Evolutionary conservation across 441 rosid genomes (phyloP), one percentile per base, ranked within the genome.

Genomic region (Euphorbia neoarborescens): DNA sequence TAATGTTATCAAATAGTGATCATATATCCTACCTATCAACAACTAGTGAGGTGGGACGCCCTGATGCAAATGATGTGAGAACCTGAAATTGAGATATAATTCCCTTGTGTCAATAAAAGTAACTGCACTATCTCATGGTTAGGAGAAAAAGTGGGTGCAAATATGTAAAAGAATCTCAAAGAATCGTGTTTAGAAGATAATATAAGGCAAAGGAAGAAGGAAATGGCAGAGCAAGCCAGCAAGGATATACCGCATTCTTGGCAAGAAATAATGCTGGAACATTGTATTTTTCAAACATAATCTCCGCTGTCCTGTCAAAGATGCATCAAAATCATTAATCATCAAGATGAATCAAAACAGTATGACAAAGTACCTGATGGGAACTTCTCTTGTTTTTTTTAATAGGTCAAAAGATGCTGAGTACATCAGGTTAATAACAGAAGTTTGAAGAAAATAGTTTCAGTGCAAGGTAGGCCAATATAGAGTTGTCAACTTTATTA

Each of bases 51-150:
- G 98, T 95, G 30, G 99, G 92, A 57, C 99, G 98, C 28, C 99
- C 99, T 71, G 97, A 88, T 51, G 98, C 97, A 82, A 95, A 95
- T 65, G 99, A 92, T 28, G 99, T 95, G 77, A 95, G 95, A 72
- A 95, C 99, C 99, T 95, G 85, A 53, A 69, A 86, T 77, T 56
- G 42, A 73, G 60, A 81, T 74, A 68, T 35, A 51, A 22, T 62
- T 51, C 61, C 75, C 73, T 80, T 56, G 79, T 44, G 11, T 11
- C 27, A 60, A 69, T 65, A 64, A 15, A 34, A 69, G 38, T 19
- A 54, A 37, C 38, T 30, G 73, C 24, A 37, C n/a, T 51, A 62
- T 64, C 37, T 58, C 64, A 48, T 44, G 3, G 62, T 28, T 67
- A 67, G 27, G 13, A 71, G 50, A 73, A 34, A 70, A 60, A 51